A percentile compares a stretch with the other conserved stretches of the same genome.
Conservation (phyloP, 345 rosid genomes). For the Aquilaria sinensis region DNA sequence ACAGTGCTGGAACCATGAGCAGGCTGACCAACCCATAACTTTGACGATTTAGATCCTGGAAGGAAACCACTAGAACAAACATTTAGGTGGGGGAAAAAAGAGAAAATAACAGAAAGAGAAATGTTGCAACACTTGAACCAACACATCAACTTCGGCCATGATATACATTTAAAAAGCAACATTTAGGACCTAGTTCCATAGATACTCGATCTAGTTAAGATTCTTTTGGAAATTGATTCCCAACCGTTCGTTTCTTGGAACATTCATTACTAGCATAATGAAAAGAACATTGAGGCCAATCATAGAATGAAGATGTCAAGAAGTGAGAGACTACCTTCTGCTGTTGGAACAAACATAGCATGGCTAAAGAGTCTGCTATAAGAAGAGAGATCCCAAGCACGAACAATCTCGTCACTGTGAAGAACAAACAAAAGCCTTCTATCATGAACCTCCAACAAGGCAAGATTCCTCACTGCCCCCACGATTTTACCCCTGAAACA, state of each 20-base stretch:
- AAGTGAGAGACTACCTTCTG: slow-evolving; percentile 47
- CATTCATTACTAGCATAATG: too few species aligned
- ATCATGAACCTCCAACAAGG: slow-evolving; percentile 42
- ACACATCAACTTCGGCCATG: background rate
- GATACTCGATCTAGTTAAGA: background rate
- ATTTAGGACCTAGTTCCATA: too few species aligned
- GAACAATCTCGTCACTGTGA: slow-evolving; percentile 65
- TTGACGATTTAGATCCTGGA: slow-evolving; percentile 48
- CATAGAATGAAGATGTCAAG: background rate
- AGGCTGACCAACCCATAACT: slow-evolving; percentile 70
- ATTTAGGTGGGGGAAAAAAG: background rate
- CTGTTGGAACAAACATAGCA: slow-evolving; percentile 33
- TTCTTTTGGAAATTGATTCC: too few species aligned
- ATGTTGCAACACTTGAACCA: background rate
- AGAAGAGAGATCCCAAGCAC: slow-evolving; percentile 62
- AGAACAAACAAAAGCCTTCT: slow-evolving; percentile 45
- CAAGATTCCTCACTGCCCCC: slow-evolving; percentile 65
- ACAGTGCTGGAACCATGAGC: slow-evolving; percentile 31
- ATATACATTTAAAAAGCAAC: too few species aligned
- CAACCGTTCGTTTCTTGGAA: too few species aligned
- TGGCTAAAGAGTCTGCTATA: slow-evolving; percentile 54
- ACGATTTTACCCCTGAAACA: slow-evolving; percentile 59
- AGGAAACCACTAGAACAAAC: background rate
- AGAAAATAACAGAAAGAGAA: slow-evolving; percentile 10
- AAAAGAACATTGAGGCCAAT: background rate